A percentile compares a stretch with the other conserved stretches of the same genome.
These are phyloP conservation scores for Verbena officinalis DNA, from an alignment of 257 asterid species.

Conservation along the genomic window DNA sequence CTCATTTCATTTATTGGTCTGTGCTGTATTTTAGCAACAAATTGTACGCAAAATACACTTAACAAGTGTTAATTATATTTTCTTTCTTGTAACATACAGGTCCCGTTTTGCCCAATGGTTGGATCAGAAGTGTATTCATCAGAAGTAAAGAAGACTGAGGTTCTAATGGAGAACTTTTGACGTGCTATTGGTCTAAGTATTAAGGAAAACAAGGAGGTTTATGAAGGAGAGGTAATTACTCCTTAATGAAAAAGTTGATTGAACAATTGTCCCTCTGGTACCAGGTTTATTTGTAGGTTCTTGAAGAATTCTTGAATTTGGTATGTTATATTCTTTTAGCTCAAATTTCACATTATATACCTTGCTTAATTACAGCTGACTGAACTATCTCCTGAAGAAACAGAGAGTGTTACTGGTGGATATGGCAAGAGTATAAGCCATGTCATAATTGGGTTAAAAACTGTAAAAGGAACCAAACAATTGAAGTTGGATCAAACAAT, in stretches of 20 bases:
- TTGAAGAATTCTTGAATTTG: not conserved
- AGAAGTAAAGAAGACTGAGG: slow-evolving; percentile 96
- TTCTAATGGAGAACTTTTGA: slow-evolving; percentile 89
- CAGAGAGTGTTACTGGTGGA: slow-evolving; percentile 93
- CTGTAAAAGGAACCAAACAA: slow-evolving; percentile 94
- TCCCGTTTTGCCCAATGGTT: slow-evolving; percentile 99
- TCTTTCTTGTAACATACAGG: slow-evolving; percentile 47
- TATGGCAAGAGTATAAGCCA: slow-evolving; percentile 93
- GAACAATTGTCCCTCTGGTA: not conserved
- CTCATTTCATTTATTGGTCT: not conserved
- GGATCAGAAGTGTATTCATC: slow-evolving; percentile 99
- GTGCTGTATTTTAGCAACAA: not conserved
- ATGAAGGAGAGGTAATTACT: slow-evolving; percentile 87
- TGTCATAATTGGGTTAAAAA: slow-evolving; percentile 92
- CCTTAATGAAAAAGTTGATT: not conserved
- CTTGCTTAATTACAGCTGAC: slow-evolving; percentile 62
- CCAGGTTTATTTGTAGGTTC: not conserved
- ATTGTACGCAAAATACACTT: not conserved
- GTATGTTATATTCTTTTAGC: not conserved
- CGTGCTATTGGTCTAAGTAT: slow-evolving; percentile 96
- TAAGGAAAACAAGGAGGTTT: slow-evolving; percentile 96
- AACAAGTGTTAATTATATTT: not conserved
- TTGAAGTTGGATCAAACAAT: slow-evolving; percentile 94
- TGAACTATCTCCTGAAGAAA: slow-evolving; percentile 95
- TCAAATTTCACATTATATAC: slow-evolving; percentile 3